Percentiles rank a stretch among this genome's conserved stretches.
Evolutionary conservation across 2,329 filamentous ascomycete species (phyloP).

Genomic region (Hypoxylon sp.): DNA sequence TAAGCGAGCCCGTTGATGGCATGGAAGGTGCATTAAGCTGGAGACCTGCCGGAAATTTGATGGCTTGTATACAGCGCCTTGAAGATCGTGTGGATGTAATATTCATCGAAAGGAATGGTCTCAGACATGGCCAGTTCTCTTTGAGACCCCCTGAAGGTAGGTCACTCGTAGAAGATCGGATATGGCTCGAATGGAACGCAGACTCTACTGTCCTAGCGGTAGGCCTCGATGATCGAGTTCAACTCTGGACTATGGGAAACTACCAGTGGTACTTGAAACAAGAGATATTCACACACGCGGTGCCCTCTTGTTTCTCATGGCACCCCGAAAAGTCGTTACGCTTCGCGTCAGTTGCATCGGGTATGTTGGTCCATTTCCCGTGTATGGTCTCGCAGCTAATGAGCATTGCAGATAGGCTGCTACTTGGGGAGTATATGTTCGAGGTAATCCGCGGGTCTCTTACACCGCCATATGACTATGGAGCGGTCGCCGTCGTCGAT

Average conservation of each 20-base stretch:
- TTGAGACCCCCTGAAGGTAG: slow-evolving; percentile 71
- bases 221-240: slow-evolving; percentile 75
- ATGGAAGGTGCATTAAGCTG: slow-evolving; percentile 89
- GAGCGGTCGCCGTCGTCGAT: slow-evolving; percentile 84
- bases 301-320: slow-evolving; percentile 65
- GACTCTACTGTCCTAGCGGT: slow-evolving; percentile 92
- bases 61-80: slow-evolving; percentile 84
- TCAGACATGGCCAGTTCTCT: slow-evolving; percentile 94
- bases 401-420: slow-evolving; percentile 52
- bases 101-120: slow-evolving; percentile 97
- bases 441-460: slow-evolving; percentile 73
- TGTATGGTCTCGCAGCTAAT: slow-evolving; percentile 24
- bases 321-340: slow-evolving; percentile 84
- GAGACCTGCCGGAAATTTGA: slow-evolving; percentile 88
- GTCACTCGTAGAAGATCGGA: slow-evolving; percentile 61
- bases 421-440: slow-evolving; percentile 73
- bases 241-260: slow-evolving; percentile 96
- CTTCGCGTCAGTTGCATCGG: slow-evolving; percentile 62
- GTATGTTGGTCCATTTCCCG: slow-evolving; percentile 48
- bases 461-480: slow-evolving; percentile 75
- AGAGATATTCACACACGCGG: slow-evolving; percentile 65
- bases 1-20: slow-evolving; percentile 92
- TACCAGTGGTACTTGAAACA: slow-evolving; percentile 99
- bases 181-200: slow-evolving; percentile 83
- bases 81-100: slow-evolving; percentile 77